Base-by-base conservation (phyloP, 2,329 filamentous ascomycete species). In the Claviceps sp. region DNA sequence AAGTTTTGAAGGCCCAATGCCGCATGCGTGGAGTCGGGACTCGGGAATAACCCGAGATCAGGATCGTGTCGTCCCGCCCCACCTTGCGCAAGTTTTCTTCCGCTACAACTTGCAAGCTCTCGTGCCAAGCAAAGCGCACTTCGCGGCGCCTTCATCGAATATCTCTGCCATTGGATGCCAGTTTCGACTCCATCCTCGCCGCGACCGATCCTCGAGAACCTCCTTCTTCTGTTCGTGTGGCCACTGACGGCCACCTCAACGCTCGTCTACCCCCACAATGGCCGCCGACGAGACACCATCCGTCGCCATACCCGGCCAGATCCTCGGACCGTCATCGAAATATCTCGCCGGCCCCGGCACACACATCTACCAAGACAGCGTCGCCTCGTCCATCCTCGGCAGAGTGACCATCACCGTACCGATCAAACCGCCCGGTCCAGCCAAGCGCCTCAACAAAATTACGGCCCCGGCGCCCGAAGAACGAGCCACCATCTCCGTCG, bases 381-480 rank as follows among this genome's bases (percentile, higher is more conserved):
- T 96, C 59, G 85, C 85, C 66, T 84, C 90, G 54, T 95, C 90
- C 20, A 82, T 96, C 55, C 78, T 89, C 48, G 91, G 90, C 47
- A 77, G 78, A 42, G 79, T 91, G 56, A 68, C 74, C 53, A 69
- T 84, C 54, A 70, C 72, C 30, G 69, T 73, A 49, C 69, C 74
- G 2, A 67, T 66, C 58, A 74, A 68, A 54, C 61, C 67, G 47
- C 67, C 74, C 47, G 75, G 74, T 20, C 74, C 76, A n/a, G 65
- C 70, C 51, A 82, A 81, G 66, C 77, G 80, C 41, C 70, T 78
- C 59, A 79, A 77, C 61, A 77, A 77, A 62, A 78, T 82, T 61
- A 73, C 71, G 9, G 68, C 72, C 3, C 64, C 73, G 2, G 61
- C 65, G 4, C 61, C 71, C 20, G 67, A 70, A 30, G 65, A 70